These are phyloP conservation scores for Ricinus communis DNA, from an alignment of 345 rosid species.

Conservation along the genomic window DNA sequence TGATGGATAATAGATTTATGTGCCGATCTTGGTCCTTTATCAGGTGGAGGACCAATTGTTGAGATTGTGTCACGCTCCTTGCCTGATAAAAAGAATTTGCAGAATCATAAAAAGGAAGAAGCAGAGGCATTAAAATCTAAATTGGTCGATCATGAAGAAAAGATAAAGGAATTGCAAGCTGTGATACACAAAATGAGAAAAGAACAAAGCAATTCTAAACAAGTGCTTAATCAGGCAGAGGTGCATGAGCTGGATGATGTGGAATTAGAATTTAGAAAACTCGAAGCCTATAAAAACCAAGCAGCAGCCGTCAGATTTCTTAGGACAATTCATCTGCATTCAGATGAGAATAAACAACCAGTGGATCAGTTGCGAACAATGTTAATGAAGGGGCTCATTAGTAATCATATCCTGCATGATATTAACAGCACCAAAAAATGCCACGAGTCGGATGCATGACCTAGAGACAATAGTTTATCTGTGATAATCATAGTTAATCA, in stretches of 20 bases:
- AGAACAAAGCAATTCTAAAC: not conserved
- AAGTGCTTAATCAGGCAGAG: not conserved
- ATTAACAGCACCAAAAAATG: not conserved
- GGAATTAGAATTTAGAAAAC: not conserved
- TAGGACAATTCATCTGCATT: not conserved
- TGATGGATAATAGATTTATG: no score
- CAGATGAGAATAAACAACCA: not conserved
- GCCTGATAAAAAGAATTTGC: not conserved
- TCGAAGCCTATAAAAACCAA: not conserved
- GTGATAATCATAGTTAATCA: no score
- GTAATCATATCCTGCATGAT: not conserved
- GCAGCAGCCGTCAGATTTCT: not conserved
- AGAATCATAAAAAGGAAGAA: not conserved
- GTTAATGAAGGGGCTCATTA: not conserved
- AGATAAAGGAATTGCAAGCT: slow-evolving; percentile 1
- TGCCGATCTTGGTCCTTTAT: not conserved
- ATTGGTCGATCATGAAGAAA: not conserved
- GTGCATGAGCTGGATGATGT: not conserved
- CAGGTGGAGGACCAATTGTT: slow-evolving; percentile 3
- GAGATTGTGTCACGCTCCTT: not conserved
- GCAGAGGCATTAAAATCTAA: not conserved
- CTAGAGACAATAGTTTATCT: no score
- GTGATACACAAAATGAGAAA: not conserved
- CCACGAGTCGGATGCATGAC: not conserved
- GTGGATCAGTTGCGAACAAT: not conserved